Evolutionary conservation across 2,329 filamentous ascomycete species (phyloP).

Genomic region (Fonsecaea multimorphosa): DNA sequence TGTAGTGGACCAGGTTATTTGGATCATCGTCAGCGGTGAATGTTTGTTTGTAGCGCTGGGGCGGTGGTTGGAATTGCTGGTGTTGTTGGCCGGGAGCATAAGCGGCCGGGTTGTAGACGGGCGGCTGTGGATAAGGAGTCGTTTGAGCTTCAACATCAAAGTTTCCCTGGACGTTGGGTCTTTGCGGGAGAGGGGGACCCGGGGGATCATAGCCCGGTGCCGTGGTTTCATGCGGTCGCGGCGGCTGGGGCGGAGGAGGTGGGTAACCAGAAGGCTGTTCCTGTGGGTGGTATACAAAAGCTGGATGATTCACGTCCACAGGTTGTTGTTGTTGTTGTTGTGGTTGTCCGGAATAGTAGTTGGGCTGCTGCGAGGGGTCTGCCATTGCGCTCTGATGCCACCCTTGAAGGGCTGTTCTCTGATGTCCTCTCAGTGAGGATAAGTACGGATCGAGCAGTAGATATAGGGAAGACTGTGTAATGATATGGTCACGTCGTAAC

Average conservation of each 20-base stretch:
- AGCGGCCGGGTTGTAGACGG: conserved; percentile 15
- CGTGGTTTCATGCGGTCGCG: conserved; percentile 4
- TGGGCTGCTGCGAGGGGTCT: conserved; percentile 15
- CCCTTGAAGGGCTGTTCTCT: not conserved
- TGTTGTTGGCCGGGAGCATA: conserved; percentile 16
- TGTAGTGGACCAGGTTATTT: conserved; percentile 48
- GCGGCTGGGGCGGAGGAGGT: conserved; percentile 14
- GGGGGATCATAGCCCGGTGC: conserved; percentile 16
- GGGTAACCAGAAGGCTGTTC: conserved; percentile 3
- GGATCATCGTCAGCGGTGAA: conserved; percentile 37
- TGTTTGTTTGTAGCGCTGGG: conserved; percentile 30
- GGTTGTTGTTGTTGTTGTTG: conserved; percentile 17
- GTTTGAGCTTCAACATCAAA: conserved; percentile 13
- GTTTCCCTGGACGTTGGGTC: conserved; percentile 5
- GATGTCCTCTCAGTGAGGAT: not conserved
- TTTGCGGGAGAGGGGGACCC: conserved; percentile 23
- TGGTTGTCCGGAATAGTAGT: conserved; percentile 11
- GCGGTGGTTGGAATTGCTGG: conserved; percentile 32
- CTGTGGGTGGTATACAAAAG: conserved; percentile 9
- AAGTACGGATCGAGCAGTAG: not conserved
- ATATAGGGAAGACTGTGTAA: not conserved
- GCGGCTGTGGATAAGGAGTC: conserved; percentile 5
- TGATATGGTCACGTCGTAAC: too few relatives aligned
- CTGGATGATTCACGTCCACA: conserved; percentile 1
- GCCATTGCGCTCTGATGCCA: conserved; percentile 8